phyloP scores from a whole-genome alignment of 768 basidiomycete species.

The Trametes cubensis region DNA sequence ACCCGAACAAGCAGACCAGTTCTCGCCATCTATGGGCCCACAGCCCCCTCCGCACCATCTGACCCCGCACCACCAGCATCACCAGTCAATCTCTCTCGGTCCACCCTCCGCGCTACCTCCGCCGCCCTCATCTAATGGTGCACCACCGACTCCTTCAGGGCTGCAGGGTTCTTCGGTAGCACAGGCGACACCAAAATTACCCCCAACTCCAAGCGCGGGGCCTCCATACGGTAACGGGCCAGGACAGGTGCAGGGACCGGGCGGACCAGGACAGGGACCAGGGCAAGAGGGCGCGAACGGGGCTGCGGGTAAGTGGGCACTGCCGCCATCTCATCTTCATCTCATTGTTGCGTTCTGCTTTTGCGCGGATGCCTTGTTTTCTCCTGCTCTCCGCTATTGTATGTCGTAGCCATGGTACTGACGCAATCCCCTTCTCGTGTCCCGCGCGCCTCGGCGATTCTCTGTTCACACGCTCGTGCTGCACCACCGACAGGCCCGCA shows the following conservation, averaged over 20 bases:
- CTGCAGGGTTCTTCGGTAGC: slow-evolving; percentile 8
- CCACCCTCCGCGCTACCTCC: slow-evolving; percentile 22
- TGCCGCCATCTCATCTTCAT: background rate
- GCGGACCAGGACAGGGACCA: slow-evolving; percentile 21
- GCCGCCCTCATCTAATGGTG: slow-evolving; percentile 18
- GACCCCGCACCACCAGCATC: slow-evolving; percentile 22
- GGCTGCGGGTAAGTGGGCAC: slow-evolving; percentile 21
- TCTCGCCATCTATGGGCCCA: slow-evolving; percentile 28
- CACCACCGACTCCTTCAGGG: slow-evolving; percentile 15
- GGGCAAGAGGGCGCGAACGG: slow-evolving; percentile 23
- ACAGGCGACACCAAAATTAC: slow-evolving; percentile 41
- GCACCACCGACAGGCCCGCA: slow-evolving; percentile 18
- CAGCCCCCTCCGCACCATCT: slow-evolving; percentile 24
- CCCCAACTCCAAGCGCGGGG: slow-evolving; percentile 30
- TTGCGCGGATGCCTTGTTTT: background rate
- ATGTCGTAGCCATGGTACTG: background rate
- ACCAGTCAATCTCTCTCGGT: slow-evolving; percentile 31
- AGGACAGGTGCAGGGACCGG: slow-evolving; percentile 18
- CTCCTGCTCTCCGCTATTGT: background rate
- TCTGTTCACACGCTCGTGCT: background rate
- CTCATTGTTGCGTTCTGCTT: background rate
- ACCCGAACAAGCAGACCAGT: slow-evolving; percentile 23
- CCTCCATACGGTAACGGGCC: slow-evolving; percentile 21
- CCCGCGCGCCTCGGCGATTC: background rate
- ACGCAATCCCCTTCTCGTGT: background rate